phyloP scores from a whole-genome alignment of 2,329 filamentous ascomycete species.

The Aspergillus viridinutans region DNA sequence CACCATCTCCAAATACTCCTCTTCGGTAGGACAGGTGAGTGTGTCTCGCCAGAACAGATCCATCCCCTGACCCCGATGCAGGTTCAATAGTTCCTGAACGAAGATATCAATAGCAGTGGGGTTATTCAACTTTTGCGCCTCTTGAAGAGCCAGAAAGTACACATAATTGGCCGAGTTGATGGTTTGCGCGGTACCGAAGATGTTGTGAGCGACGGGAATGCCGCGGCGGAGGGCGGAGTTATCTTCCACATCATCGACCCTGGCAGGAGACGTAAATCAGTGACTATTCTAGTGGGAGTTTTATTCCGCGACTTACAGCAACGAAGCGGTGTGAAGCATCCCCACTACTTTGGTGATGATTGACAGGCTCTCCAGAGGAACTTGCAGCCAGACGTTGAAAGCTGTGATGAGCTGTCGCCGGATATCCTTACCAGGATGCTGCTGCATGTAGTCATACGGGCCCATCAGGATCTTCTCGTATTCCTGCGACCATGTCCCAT shows the following conservation, averaged over 20 bases:
- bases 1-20: constrained; percentile 48
- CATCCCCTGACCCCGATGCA: constrained; percentile 47
- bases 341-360: constrained; percentile 43
- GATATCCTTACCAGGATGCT: constrained; percentile 45
- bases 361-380: constrained; percentile 36
- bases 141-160: constrained; percentile 44
- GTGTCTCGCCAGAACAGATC: constrained; percentile 48
- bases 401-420: constrained; percentile 42
- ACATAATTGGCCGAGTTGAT: constrained; percentile 51
- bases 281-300: too few species aligned
- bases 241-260: constrained; percentile 50
- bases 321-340: constrained; percentile 45
- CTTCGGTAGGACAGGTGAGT: constrained; percentile 43
- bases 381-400: constrained; percentile 43
- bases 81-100: constrained; percentile 43
- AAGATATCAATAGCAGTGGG: constrained; percentile 42
- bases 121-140: constrained; percentile 39
- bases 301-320: constrained; percentile 31
- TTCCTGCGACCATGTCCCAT: constrained; percentile 34
- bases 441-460: constrained; percentile 43
- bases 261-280: constrained; percentile 8
- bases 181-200: constrained; percentile 49
- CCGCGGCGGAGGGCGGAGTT: constrained; percentile 46
- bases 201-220: constrained; percentile 46
- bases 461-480: constrained; percentile 43